Base-by-base conservation (phyloP, 2,329 filamentous ascomycete species). In the Clarireedia hainanense region DNA sequence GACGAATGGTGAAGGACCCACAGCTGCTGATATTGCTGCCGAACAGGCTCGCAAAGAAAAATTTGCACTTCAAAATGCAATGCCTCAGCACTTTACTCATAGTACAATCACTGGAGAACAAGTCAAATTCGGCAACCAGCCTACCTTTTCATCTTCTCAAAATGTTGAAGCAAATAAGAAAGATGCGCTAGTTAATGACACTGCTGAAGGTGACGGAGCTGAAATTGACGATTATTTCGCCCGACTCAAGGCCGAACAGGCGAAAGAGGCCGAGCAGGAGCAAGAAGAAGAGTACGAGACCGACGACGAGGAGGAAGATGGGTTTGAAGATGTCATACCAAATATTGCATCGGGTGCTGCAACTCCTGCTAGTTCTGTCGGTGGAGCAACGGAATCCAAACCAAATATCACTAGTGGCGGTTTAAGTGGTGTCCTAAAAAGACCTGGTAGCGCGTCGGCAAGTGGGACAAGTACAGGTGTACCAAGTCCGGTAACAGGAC, bases 21-120 rank as follows among this genome's bases (percentile, higher is more conserved):
- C 82, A 10, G 84, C 85, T 62, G 85, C 84, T 50, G 83, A 87
- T 64, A 80, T 80, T 67, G 80, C 80, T 37, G 82, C 81, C 36
- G 85, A 88, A 64, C 76, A 78, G 57, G 79, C 77, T n/a, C 76
- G 78, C 47, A 85, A 84, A 67, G 84, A 85, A 65, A 81, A 82
- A 69, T 75, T 84, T 60, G 81, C 83, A 1, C 75, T 77, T 62
- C 83, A 88, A 66, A 90, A 90, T 66, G 83, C 81, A 6, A 71
- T 90, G 58, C 86, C 86, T 2, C 73, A 77, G 7, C 89, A 86
- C 84, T 87, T 89, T 72, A 81, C 83, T 0, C 80, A 85, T 56
- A 87, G 84, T 60, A 89, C 85, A 2, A 79, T 89, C 48, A 83
- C 77, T 4, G 81, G 82, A 50, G 77, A 83, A 57, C 79, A 80